These are phyloP conservation scores for Lachancea meyersii DNA, from an alignment of 805 yeast species.

Conservation along the genomic window DNA sequence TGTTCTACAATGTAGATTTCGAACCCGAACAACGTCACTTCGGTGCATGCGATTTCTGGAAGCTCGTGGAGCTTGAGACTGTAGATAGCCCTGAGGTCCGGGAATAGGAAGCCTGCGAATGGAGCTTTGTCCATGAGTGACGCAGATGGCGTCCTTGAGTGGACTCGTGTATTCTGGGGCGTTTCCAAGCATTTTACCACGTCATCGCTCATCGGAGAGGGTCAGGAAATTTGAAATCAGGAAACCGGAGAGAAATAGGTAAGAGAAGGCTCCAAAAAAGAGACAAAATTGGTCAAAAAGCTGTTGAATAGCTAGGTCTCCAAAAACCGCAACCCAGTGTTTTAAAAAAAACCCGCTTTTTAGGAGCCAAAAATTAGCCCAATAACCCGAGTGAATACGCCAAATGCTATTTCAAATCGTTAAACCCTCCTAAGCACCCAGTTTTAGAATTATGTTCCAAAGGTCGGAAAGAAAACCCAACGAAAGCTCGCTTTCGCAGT, in stretches of 20 bases:
- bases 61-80: constrained; percentile 39
- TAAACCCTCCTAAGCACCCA: no score
- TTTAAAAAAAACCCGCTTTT: no score
- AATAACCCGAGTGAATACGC: no score
- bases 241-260: neutral
- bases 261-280: no score
- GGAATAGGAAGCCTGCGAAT: constrained; percentile 33
- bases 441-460: neutral
- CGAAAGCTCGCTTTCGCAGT: neutral
- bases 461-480: neutral
- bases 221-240: neutral
- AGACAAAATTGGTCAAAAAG: no score
- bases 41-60: constrained; percentile 39
- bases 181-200: neutral
- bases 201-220: constrained; percentile 1
- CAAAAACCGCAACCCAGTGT: no score
- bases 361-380: no score
- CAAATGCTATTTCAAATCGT: no score
- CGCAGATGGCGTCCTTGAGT: neutral
- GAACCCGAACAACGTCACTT: constrained; percentile 57
- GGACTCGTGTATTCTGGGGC: neutral
- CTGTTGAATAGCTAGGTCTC: no score
- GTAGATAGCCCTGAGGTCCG: constrained; percentile 52
- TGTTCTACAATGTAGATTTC: constrained; percentile 92
- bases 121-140: neutral